A percentile compares a stretch with the other conserved stretches of the same genome.
Conservation (phyloP, 2,329 filamentous ascomycete species). For the Beauveria brongniartii region DNA sequence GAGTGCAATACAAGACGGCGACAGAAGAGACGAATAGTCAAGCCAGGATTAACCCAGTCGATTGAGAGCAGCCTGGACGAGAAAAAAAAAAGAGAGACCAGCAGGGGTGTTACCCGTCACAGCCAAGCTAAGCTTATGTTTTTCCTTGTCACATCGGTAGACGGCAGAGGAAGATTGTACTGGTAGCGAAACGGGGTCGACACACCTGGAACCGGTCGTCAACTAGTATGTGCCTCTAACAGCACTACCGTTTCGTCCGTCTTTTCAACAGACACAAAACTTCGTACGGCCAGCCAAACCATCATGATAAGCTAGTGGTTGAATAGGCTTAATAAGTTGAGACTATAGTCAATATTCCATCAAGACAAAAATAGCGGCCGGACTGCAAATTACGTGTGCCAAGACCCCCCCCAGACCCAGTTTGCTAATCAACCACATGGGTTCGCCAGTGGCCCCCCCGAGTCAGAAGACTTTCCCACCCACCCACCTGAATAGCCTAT, state of each 20-base stretch:
- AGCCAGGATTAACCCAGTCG: not conserved
- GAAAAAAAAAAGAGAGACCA: not conserved
- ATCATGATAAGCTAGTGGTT: no score
- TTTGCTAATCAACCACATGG: no score
- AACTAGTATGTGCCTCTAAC: not conserved
- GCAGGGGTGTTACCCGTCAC: not conserved
- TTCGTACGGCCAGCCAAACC: no score
- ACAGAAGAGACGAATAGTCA: not conserved
- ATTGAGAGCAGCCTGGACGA: no score
- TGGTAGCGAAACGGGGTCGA: not conserved
- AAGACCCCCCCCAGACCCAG: no score
- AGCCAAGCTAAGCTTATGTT: conserved; percentile 9
- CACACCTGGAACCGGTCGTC: not conserved
- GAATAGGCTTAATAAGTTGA: no score
- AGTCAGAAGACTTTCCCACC: no score
- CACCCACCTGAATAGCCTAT: not conserved
- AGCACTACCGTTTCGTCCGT: not conserved
- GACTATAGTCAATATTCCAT: no score
- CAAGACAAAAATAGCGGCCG: no score
- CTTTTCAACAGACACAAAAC: no score
- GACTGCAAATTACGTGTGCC: no score
- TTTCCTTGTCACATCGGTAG: not conserved
- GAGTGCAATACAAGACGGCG: not conserved
- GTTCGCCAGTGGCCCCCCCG: no score
- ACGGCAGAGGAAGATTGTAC: not conserved